These are phyloP conservation scores for Sarocladium strictum DNA, from an alignment of 2,329 filamentous ascomycete genomes.

Conservation along the genomic window DNA sequence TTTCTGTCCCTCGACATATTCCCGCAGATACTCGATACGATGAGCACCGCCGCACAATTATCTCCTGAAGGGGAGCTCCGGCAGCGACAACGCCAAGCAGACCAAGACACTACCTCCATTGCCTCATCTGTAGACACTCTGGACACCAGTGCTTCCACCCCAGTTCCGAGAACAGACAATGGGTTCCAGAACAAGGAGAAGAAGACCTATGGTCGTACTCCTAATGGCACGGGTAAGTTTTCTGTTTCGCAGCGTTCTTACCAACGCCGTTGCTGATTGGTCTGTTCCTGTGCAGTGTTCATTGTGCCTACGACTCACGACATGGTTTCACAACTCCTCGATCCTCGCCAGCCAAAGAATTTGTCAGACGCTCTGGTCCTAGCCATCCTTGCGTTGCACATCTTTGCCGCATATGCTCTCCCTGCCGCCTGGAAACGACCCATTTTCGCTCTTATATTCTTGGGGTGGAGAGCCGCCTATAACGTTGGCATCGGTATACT, in stretches of 20 bases:
- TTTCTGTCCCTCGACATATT: background rate
- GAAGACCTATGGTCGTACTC: constrained; percentile 87
- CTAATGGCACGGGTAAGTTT: constrained; percentile 73
- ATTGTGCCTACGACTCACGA: constrained; percentile 94
- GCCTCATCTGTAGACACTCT: constrained; percentile 10
- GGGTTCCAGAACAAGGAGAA: constrained; percentile 31
- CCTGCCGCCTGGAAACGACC: constrained; percentile 65
- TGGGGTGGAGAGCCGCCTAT: constrained; percentile 90
- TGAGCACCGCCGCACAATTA: constrained; percentile 2
- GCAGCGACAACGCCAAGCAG: constrained; percentile 11
- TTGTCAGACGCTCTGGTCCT: constrained; percentile 79
- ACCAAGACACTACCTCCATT: background rate
- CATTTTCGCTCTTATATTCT: constrained; percentile 74
- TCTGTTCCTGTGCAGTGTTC: constrained; percentile 59
- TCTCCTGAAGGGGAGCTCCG: constrained; percentile 10
- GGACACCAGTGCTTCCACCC: constrained; percentile 12
- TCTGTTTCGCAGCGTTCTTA: background rate
- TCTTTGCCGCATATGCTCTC: constrained; percentile 66
- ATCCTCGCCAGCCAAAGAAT: constrained; percentile 93
- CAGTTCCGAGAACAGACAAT: constrained; percentile 11
- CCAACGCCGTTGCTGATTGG: background rate
- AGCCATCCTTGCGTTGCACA: constrained; percentile 67
- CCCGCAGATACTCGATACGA: background rate
- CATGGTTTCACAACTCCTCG: constrained; percentile 96
- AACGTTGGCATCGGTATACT: constrained; percentile 92